Evolutionary conservation across 2,329 filamentous ascomycete species (phyloP).

Genomic region (Acephala macrosclerotiorum): DNA sequence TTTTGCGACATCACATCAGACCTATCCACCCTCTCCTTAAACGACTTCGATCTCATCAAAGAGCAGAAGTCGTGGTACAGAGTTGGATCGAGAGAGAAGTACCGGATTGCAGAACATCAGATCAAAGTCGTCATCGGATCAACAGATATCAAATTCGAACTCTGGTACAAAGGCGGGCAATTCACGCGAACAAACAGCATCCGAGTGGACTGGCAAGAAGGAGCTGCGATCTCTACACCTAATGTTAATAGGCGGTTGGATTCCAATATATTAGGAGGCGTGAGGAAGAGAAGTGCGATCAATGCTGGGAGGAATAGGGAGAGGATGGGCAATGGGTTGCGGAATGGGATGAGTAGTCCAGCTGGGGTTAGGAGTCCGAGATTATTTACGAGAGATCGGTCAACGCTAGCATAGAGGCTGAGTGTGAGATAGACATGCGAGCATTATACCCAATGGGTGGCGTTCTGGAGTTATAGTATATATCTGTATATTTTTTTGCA

Average conservation of each 20-base stretch:
- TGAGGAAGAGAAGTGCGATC: not conserved
- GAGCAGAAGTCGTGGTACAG: conserved; percentile 13
- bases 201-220: conserved; percentile 2
- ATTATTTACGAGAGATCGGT: not conserved
- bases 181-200: not conserved
- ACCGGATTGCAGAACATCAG: conserved; percentile 9
- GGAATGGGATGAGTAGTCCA: not conserved
- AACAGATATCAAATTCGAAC: conserved; percentile 13
- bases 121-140: conserved; percentile 15
- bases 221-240: not conserved
- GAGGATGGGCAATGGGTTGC: not conserved
- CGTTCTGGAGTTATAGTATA: not conserved
- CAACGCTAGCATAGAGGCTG: not conserved
- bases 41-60: not conserved
- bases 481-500: not conserved
- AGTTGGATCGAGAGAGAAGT: conserved; percentile 5
- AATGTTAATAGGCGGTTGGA: not conserved
- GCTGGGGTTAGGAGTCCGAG: not conserved
- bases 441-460: not conserved
- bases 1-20: conserved; percentile 15
- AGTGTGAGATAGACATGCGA: not conserved
- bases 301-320: not conserved
- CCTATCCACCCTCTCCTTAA: conserved; percentile 1
- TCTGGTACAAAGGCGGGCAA: conserved; percentile 13
- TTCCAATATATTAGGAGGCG: not conserved